phyloP scores from a whole-genome alignment of 2,329 filamentous ascomycete species.

The Colletotrichum theobromicola region DNA sequence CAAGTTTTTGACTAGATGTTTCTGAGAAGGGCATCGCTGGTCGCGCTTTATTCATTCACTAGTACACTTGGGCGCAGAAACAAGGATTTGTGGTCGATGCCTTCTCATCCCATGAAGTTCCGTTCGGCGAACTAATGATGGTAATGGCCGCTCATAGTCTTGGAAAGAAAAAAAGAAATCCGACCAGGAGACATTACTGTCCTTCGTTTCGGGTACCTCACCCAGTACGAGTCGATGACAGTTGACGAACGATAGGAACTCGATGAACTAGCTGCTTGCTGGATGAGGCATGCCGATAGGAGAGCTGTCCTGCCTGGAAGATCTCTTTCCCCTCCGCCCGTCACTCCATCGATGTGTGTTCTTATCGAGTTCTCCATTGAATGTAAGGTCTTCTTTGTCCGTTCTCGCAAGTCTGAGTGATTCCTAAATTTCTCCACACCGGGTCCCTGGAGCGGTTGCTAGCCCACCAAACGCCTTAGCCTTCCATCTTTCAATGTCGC shows the following conservation, averaged over 20 bases:
- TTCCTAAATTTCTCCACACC: not conserved
- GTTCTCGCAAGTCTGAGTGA: not conserved
- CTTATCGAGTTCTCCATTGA: constrained; percentile 23
- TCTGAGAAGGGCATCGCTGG: constrained; percentile 45
- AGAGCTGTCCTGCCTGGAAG: constrained; percentile 25
- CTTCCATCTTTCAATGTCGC: constrained; percentile 1
- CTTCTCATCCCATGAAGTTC: constrained; percentile 22
- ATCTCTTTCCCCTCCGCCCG: constrained; percentile 7
- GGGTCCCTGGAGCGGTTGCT: constrained; percentile 14
- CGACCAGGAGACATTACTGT: constrained; percentile 23
- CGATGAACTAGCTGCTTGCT: constrained; percentile 18
- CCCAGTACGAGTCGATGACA: constrained; percentile 24
- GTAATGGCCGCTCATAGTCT: constrained; percentile 19
- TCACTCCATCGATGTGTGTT: constrained; percentile 12
- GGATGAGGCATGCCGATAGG: constrained; percentile 27
- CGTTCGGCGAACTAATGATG: constrained; percentile 20
- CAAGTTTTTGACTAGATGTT: too few species aligned
- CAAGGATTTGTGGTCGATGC: constrained; percentile 19
- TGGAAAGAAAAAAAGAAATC: not conserved
- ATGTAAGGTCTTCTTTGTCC: constrained; percentile 4
- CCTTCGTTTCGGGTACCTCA: constrained; percentile 25
- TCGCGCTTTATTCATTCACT: constrained; percentile 58
- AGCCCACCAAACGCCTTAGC: constrained; percentile 19
- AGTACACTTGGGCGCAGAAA: constrained; percentile 51
- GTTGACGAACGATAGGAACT: constrained; percentile 18